Evolutionary conservation across 2,329 filamentous ascomycete species (phyloP), one percentile per base, ranked within the genome.

Genomic region (Colletotrichum higginsianum): DNA sequence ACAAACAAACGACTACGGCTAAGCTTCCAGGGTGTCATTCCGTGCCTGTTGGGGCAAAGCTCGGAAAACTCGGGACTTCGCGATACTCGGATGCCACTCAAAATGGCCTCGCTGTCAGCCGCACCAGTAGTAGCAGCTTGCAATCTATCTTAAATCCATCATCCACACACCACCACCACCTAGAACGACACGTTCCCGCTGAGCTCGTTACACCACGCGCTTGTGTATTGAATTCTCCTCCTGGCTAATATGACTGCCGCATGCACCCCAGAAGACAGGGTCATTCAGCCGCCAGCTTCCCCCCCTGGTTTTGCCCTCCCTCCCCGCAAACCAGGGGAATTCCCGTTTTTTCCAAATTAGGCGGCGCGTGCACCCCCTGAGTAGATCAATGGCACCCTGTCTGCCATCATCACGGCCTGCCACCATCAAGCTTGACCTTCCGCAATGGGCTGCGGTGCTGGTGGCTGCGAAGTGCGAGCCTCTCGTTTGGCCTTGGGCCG

Each of bases 81-180:
- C 21, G 42, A 67, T 2, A 18, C n/a, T 56, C 47, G 53, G 69
- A 42, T 69, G n/a, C 44, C 46, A 60, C 65, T 23, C 4, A 9
- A 8, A 38, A 57, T 50, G 7, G 63, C 18, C 46, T 68, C 26
- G 47, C 9, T 44, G 40, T 44, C 60, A 53, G 68, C 65, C 58
- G 52, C 50, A 15, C 44, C 47, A 9, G 8, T n/a, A 38, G 35
- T 12, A 6, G 18, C 15, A 23, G 18, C 30, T 21, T 30, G 46
- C 69, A 72, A 69, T 71, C 46, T 72, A 72, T 69, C 55, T 21
- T 58, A 60, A 21, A 26, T 46, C 30, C 42, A 30, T 44, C 13
- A 38, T n/a, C 11, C 35, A 11, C 8, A 11, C 35, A 38, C 35
- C 35, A 3, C 18, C 35, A 35, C 44, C 23, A n/a, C 44, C 23